Evolutionary conservation across 2,329 filamentous ascomycete genomes (phyloP).

Genomic region (Trichoderma pleuroti): DNA sequence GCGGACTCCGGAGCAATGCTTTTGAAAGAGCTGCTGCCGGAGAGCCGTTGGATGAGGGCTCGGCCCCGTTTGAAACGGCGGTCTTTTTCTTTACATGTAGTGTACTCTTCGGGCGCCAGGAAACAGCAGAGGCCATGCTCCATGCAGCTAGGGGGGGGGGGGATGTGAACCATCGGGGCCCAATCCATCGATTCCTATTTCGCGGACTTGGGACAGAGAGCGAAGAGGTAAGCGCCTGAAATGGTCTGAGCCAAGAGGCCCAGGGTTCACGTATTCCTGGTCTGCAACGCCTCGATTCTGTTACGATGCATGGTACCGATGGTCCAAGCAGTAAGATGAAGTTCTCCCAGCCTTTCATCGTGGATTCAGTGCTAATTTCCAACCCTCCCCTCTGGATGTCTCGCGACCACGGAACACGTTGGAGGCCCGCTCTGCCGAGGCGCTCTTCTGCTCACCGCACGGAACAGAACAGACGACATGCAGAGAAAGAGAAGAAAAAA

Average conservation of each 20-base stretch:
- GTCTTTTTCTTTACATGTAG: not conserved
- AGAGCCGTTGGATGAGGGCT: not conserved
- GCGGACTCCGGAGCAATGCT: not conserved
- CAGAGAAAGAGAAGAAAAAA: not conserved
- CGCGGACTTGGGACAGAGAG: not conserved
- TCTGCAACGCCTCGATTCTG: not conserved
- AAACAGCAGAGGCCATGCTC: not conserved
- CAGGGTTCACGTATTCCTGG: not conserved
- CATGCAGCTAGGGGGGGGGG: not conserved
- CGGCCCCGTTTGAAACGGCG: slow-evolving; percentile 9
- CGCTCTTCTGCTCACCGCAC: slow-evolving; percentile 5
- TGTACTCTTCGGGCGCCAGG: not conserved
- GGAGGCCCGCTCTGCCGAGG: slow-evolving; percentile 1
- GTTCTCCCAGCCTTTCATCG: not conserved
- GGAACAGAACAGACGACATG: not conserved
- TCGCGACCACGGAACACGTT: not conserved
- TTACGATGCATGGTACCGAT: too few species aligned
- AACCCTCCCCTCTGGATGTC: not conserved
- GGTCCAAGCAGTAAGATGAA: not conserved
- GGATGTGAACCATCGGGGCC: not conserved
- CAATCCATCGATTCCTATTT: slow-evolving; percentile 14
- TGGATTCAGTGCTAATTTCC: not conserved
- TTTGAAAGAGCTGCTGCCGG: not conserved
- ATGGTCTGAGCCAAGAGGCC: not conserved
- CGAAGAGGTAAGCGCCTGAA: not conserved